These are phyloP conservation scores for Pythium apleroticum DNA, from an alignment of 352 stramenopile genomes.

Conservation along the genomic window DNA sequence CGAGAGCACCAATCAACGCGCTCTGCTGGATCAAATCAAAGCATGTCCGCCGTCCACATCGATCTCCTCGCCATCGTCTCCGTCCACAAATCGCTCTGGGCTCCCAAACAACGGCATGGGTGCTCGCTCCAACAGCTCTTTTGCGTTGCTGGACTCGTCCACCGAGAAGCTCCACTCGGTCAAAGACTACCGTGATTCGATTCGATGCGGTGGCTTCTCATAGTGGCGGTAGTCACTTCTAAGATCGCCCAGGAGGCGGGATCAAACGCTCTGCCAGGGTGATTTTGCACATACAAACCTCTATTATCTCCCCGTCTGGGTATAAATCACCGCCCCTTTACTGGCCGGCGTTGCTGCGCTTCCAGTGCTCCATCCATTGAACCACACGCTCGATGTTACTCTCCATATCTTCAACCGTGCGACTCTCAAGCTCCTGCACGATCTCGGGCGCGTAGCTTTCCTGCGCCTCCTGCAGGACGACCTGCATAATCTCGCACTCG, in stretches of 20 bases:
- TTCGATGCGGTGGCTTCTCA: slow-evolving; percentile 28
- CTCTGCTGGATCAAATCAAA: slow-evolving; percentile 58
- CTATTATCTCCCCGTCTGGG: neutral
- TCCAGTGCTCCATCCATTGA: slow-evolving; percentile 94
- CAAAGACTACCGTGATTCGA: slow-evolving; percentile 24
- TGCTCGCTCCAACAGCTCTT: slow-evolving; percentile 6
- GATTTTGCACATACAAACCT: neutral
- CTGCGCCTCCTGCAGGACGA: slow-evolving; percentile 95
- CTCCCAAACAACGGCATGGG: neutral
- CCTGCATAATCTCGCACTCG: slow-evolving; percentile 98
- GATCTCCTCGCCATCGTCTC: neutral
- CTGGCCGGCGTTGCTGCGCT: slow-evolving; percentile 49
- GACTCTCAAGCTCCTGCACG: slow-evolving; percentile 94
- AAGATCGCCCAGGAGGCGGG: neutral
- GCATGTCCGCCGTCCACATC: slow-evolving; percentile 23
- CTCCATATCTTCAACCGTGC: slow-evolving; percentile 96
- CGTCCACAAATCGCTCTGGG: neutral
- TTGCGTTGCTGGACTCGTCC: slow-evolving; percentile 6
- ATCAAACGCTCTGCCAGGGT: neutral
- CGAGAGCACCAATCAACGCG: slow-evolving; percentile 50
- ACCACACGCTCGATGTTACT: slow-evolving; percentile 91
- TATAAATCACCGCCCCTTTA: neutral
- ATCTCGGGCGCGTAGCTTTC: slow-evolving; percentile 95
- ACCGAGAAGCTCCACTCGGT: slow-evolving; percentile 13
- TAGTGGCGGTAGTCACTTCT: neutral